These are phyloP conservation scores for Ophiocordyceps unilateralis DNA, from an alignment of 2,329 filamentous ascomycete species.

Conservation along the genomic window DNA sequence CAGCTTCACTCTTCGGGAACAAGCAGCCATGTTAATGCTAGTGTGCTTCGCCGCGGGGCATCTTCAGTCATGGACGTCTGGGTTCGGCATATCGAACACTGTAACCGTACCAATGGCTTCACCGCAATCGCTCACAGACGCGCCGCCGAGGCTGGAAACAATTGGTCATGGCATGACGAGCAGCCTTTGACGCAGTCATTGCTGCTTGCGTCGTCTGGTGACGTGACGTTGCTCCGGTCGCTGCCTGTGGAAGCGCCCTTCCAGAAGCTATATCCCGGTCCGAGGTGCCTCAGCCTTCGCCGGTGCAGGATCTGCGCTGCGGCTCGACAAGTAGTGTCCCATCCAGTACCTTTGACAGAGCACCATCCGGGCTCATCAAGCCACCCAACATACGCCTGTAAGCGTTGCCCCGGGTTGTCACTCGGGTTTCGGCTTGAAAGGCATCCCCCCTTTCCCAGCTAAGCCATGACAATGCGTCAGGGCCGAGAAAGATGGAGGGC, in stretches of 20 bases:
- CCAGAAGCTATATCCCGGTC: background rate
- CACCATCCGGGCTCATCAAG: background rate
- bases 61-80: no score
- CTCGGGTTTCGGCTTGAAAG: background rate
- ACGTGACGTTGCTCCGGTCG: background rate
- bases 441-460: background rate
- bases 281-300: background rate
- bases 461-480: background rate
- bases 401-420: background rate
- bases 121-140: no score
- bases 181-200: background rate
- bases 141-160: no score
- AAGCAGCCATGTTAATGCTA: no score
- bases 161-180: background rate
- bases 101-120: no score
- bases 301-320: background rate
- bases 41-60: no score
- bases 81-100: no score
- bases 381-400: background rate
- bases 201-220: background rate
- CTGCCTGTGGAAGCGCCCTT: background rate
- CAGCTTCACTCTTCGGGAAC: no score
- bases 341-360: background rate
- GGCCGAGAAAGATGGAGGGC: background rate
- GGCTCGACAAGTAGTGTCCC: background rate